These are phyloP conservation scores for Phytomonas sp. DNA, from an alignment of 208 protist species.

Conservation along the genomic window DNA sequence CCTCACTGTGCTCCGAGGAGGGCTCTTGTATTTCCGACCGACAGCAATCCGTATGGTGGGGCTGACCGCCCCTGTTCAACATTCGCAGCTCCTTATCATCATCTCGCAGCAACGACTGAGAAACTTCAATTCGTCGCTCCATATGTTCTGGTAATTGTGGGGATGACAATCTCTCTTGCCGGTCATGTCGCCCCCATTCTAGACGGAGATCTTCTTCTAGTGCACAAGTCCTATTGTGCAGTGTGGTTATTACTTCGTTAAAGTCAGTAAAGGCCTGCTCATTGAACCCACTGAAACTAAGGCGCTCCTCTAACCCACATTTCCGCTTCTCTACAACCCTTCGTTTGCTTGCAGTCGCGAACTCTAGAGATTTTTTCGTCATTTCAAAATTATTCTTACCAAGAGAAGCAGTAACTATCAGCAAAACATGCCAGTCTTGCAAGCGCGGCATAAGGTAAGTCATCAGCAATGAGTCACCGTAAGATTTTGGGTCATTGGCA, in stretches of 20 bases:
- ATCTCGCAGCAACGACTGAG: neutral
- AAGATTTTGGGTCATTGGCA: conserved; percentile 31
- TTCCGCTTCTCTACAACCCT: conserved; percentile 1
- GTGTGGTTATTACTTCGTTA: neutral
- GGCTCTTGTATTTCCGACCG: neutral
- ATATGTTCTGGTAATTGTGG: neutral
- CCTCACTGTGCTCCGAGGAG: neutral
- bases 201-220: neutral
- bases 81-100: neutral
- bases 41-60: neutral
- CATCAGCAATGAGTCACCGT: conserved; percentile 49
- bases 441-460: conserved; percentile 54
- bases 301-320: neutral
- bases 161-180: neutral
- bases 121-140: neutral
- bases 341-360: conserved; percentile 24
- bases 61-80: neutral
- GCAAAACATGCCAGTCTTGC: conserved; percentile 51
- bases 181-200: neutral
- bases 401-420: conserved; percentile 63
- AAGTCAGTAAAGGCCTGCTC: neutral
- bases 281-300: neutral
- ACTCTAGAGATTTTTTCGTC: conserved; percentile 66
- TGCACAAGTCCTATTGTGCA: neutral
- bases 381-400: conserved; percentile 47